Evolutionary conservation across 31 red algal species (phyloP).

Genomic region (Asparagopsis taxiformis): DNA sequence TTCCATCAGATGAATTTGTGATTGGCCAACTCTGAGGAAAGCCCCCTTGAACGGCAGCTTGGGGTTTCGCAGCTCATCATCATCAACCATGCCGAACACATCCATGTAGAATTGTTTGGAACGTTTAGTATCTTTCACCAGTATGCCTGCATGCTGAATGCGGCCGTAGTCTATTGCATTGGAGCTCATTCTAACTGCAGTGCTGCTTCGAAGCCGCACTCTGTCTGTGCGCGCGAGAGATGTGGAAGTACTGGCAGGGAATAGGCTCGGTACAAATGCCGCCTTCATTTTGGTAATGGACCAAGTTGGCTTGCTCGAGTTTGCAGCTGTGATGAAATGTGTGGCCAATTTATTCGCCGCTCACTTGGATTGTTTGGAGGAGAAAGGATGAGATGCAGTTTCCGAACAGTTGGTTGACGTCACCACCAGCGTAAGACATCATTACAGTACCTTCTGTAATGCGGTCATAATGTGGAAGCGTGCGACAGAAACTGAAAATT

Average conservation of each 20-base stretch:
- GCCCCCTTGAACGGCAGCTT: constrained; percentile 88
- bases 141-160: constrained; percentile 85
- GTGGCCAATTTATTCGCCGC: no score
- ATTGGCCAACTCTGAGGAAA: constrained; percentile 83
- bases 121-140: constrained; percentile 59
- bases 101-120: constrained; percentile 83
- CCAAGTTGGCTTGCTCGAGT: no score
- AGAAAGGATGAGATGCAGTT: no score
- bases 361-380: no score
- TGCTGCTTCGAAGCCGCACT: neutral
- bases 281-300: no score
- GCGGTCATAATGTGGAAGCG: no score
- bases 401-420: no score
- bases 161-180: constrained; percentile 39
- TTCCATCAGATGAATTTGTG: constrained; percentile 98
- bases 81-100: constrained; percentile 95
- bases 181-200: neutral
- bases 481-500: no score
- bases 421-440: no score
- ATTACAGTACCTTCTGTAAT: no score
- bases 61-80: constrained; percentile 58
- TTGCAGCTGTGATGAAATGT: no score
- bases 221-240: neutral
- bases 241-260: neutral
- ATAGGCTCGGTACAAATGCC: neutral